Evolutionary conservation across 2,329 filamentous ascomycete species (phyloP), one percentile per base, ranked within the genome.

Genomic region (Cytospora paraplurivora): DNA sequence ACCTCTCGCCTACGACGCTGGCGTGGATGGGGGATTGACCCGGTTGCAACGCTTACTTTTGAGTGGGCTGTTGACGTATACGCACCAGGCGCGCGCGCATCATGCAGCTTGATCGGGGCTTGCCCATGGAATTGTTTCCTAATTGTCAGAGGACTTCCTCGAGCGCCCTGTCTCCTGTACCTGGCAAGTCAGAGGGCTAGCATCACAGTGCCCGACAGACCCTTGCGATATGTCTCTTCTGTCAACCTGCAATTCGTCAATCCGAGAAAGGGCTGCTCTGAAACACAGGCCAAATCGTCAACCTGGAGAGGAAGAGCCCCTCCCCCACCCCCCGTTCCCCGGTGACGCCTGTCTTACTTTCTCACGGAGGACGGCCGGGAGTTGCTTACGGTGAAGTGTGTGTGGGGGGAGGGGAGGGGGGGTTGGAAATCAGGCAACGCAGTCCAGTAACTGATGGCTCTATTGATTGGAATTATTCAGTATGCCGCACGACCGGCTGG

Each of bases 261-360:
- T 21, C 33, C 47, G 32, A 55, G 33, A 33, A 56, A 44, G 62
- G 56, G 51, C 50, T 51, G 15, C n/a, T 34, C 35, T 55, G 55
- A 59, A 51, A 37, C 34, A 13, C 55, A 56, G 41, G 56, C 33
- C 53, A 54, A 52, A 38, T 47, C 55, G 47, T 53, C 41, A 38
- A 33, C 56, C 53, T 41, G 35, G 51, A 62, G 52, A 50, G 32
- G 49, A 41, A 44, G 27, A 44, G 27, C 27, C 27, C 27, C 27
- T 27, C 27, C 27, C 27, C 27, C 27, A 27, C 27, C 27, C 27
- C 27, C 27, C 27, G 27, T 27, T 53, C 57, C 44, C 38, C 54
- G 62, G 51, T 64, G 58, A 61, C 35, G 54, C 57, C 41, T 64
- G 64, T 66, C 47, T 51, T 50, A 62, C 62, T 47, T 50, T 57